Percentiles rank a stretch among this genome's conserved stretches.
Conservation (phyloP, 2,329 filamentous ascomycete species). For the Chrysoporthe cubensis region DNA sequence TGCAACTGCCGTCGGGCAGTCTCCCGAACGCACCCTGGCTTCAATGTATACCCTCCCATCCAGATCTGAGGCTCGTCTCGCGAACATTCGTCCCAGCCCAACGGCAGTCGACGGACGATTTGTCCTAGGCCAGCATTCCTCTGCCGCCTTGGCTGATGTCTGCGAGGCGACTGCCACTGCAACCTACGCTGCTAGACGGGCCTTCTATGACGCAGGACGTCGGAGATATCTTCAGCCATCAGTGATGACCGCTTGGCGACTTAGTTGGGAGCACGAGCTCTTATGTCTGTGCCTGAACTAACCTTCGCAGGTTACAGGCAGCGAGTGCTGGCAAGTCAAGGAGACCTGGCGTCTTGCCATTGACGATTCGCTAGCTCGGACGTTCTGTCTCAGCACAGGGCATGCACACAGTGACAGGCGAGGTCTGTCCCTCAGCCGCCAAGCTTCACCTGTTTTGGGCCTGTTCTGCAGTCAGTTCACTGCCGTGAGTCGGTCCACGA, state of each 20-base stretch:
- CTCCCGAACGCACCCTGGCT: conserved; percentile 10
- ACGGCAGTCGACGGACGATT: neutral
- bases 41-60: neutral
- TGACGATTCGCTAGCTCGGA: conserved; percentile 3
- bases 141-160: neutral
- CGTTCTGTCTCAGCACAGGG: conserved; percentile 19
- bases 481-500: neutral
- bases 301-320: conserved; percentile 2
- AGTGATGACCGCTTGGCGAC: neutral
- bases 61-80: neutral
- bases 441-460: neutral
- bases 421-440: neutral
- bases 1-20: conserved; percentile 19
- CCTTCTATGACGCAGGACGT: neutral
- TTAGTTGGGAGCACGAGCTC: neutral
- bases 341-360: conserved; percentile 1
- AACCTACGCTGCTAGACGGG: neutral
- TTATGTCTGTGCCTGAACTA: conserved; percentile 13
- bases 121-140: neutral
- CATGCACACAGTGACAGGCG: conserved; percentile 8
- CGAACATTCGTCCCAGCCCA: neutral
- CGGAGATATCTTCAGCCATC: neutral
- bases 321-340: neutral
- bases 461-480: neutral
- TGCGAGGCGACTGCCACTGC: neutral